Conservation (phyloP, 148 eudicot species). For the Pouteria glomerata region DNA sequence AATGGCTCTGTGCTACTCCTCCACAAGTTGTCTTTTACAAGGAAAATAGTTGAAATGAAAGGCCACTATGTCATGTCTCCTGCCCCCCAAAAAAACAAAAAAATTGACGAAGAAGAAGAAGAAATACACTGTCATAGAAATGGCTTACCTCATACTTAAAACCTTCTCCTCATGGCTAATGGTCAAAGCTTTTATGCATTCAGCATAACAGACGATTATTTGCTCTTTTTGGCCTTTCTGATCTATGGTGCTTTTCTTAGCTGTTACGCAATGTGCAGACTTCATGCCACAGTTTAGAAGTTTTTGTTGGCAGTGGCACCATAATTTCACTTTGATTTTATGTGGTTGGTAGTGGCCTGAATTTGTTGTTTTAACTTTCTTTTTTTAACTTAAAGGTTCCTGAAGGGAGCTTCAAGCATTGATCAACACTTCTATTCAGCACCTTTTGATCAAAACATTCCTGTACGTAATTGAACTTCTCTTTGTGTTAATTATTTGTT, state of each 20-base stretch:
- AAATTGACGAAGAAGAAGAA: too few species aligned
- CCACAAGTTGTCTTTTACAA: too few species aligned
- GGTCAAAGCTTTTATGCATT: background rate
- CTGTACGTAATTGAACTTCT: conserved; percentile 48
- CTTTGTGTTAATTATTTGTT: conserved; percentile 1
- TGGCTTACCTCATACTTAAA: background rate
- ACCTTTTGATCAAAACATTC: conserved; percentile 72
- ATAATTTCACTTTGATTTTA: background rate
- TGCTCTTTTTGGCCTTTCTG: background rate
- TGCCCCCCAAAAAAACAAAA: background rate
- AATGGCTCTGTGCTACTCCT: too few species aligned
- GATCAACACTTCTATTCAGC: conserved; percentile 84
- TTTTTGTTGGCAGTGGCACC: background rate
- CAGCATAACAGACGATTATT: background rate
- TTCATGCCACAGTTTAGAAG: background rate
- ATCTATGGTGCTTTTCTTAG: background rate
- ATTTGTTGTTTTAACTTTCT: background rate
- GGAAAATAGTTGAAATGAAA: too few species aligned
- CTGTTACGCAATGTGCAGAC: background rate
- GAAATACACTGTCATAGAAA: too few species aligned
- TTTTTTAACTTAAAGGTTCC: conserved; percentile 47
- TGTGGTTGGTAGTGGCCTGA: conserved; percentile 1
- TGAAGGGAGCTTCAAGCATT: conserved; percentile 88
- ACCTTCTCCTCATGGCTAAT: background rate
- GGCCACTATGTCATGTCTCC: too few species aligned